Base-by-base conservation (phyloP, 208 protist genomes). In the Trypanosoma theileri region DNA sequence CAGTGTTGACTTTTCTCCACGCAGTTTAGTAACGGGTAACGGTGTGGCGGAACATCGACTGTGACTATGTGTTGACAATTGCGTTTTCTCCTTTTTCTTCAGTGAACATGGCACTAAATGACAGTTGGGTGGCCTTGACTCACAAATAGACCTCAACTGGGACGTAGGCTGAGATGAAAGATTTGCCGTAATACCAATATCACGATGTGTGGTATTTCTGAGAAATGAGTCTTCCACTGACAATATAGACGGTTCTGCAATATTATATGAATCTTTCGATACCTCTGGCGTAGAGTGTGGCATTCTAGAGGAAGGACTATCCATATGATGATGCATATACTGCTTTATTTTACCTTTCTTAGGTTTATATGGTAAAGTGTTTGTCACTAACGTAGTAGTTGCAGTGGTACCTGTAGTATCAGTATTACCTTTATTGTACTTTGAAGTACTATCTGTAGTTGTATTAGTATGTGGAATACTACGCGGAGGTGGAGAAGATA, bases 31-130 rank as follows among this genome's bases (percentile, higher is more conserved):
- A 48, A 14, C 22, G 41, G 26, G n/a, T 6, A 50, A 4, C 11
- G 24, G 17, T 11, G 19, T 51, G n/a, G 51, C 26, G 35, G 24
- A 35, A 35, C 28, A 48, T n/a, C 16, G 13, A 14, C 44, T 48
- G 2, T 48, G 1, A 48, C 0, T 7, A n/a, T 1, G 41, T 19
- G 41, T 44, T 28, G 13, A 21, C 3, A 53, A 40, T 11, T 31
- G 31, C 19, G 8, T 60, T 44, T 31, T 31, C 55, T 56, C 45
- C 1, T 41, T 16, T 28, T 57, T 57, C 3, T 35, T n/a, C 28
- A 17, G 17, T 7, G 71, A 76, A 51, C 71, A 76, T 26, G 71
- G 71, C 13, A 70, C 52, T 31, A 76, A 42, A 45, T 76, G 71
- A 9, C 71, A 7, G 31, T 76, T 76, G 6, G 35, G 0, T n/a